Percentiles rank a stretch among this genome's conserved stretches.
Conservation (phyloP, 2,329 filamentous ascomycete species). For the Diplocarpon mali region DNA sequence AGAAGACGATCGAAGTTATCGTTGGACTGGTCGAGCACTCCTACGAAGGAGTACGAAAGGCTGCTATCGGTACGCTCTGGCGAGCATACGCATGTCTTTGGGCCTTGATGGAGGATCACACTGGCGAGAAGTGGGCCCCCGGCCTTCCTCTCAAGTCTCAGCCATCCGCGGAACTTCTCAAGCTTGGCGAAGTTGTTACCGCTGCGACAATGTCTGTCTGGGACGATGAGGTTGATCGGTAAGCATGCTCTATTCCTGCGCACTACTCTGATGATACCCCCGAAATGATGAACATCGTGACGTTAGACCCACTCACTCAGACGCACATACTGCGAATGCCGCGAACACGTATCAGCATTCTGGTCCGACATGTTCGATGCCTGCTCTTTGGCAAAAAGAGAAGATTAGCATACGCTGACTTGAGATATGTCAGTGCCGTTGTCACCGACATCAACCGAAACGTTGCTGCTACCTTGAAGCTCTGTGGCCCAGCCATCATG, state of each 20-base stretch:
- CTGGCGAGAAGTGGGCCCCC: conserved; percentile 74
- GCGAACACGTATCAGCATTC: conserved; percentile 63
- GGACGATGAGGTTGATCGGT: conserved; percentile 89
- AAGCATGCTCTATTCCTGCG: conserved; percentile 37
- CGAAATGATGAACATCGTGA: conserved; percentile 69
- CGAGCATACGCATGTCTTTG: conserved; percentile 87
- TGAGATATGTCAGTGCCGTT: conserved; percentile 49
- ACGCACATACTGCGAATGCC: conserved; percentile 79
- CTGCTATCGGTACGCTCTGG: conserved; percentile 84
- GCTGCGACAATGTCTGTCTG: conserved; percentile 76
- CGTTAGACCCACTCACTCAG: conserved; percentile 99
- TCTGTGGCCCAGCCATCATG: conserved; percentile 79
- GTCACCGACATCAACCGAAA: conserved; percentile 95
- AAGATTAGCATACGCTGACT: conserved; percentile 32
- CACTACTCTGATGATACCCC: conserved; percentile 20
- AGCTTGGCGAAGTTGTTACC: conserved; percentile 78
- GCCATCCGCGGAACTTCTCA: conserved; percentile 68
- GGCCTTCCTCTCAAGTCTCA: conserved; percentile 75
- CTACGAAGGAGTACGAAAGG: conserved; percentile 90
- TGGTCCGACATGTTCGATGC: conserved; percentile 28
- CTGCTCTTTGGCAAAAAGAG: conserved; percentile 10
- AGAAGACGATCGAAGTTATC: conserved; percentile 76
- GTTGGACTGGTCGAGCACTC: conserved; percentile 74
- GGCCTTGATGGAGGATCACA: conserved; percentile 70
- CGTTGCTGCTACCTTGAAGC: conserved; percentile 78